Conservation (phyloP, 2,329 filamentous ascomycete species). For the Stemphylium vesicarium region DNA sequence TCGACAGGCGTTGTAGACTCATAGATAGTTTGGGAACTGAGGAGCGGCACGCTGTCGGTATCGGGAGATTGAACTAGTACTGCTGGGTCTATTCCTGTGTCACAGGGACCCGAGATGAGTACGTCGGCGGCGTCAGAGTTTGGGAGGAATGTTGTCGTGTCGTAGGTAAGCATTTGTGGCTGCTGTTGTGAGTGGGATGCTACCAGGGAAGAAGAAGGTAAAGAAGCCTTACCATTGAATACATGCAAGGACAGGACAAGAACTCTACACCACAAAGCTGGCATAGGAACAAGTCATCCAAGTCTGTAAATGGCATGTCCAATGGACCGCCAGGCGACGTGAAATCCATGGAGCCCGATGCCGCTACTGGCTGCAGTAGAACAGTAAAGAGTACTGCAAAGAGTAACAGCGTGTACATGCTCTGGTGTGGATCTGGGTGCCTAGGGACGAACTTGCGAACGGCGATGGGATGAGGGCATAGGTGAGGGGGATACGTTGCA, state of each 20-base stretch:
- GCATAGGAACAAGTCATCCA: conserved; percentile 39
- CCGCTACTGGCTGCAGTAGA: conserved; percentile 34
- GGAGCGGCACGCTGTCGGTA: too few relatives aligned
- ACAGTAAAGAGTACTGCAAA: conserved; percentile 36
- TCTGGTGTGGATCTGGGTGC: conserved; percentile 28
- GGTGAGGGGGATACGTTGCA: not conserved
- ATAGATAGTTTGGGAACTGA: too few relatives aligned
- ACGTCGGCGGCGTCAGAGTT: not conserved
- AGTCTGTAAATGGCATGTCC: conserved; percentile 31
- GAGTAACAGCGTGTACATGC: conserved; percentile 40
- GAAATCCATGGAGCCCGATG: conserved; percentile 36
- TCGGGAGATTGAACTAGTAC: too few relatives aligned
- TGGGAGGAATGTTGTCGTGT: conserved; percentile 1
- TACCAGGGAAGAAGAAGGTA: not conserved
- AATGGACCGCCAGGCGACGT: conserved; percentile 25
- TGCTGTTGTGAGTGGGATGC: conserved; percentile 16
- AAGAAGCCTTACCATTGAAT: conserved; percentile 24
- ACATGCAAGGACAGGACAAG: conserved; percentile 25
- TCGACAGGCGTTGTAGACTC: too few relatives aligned
- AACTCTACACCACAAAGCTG: conserved; percentile 29
- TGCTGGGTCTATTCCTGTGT: too few relatives aligned
- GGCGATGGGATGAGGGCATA: conserved; percentile 15
- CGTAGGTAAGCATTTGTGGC: conserved; percentile 17
- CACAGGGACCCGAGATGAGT: too few relatives aligned
- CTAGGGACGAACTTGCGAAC: conserved; percentile 23